Base-by-base conservation (phyloP, 1,284 basidiomycete species). In the Sanguinoderma infundibulare region DNA sequence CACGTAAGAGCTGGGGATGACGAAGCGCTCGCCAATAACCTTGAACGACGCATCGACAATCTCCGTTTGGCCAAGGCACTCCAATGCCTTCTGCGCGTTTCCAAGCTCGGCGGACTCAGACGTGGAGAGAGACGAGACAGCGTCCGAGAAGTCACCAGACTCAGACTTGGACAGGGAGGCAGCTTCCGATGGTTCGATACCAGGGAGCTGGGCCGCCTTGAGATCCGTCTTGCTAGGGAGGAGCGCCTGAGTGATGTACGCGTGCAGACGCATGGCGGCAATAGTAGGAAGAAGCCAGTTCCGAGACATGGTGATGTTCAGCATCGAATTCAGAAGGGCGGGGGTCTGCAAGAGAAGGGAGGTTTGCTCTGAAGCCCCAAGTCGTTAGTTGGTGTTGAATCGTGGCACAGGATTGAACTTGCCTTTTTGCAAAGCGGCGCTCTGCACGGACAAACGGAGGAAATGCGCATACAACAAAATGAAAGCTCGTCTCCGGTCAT, bases 271-370 rank as follows among this genome's bases (percentile, higher is more conserved):
- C 85, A 97, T 92, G 64, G 91, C 82, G 32, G 86, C 80, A 34
- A 95, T 79, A 0, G 94, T 90, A 1, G 95, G 90, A 12, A 85
- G 74, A n/a, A 98, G 86, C 96, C 96, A 99, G 74, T 89, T 96
- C 71, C 96, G 94, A 0, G 96, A 86, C 24, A 93, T 83, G 0
- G 91, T 83, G 69, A 98, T 94, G 68, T 89, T 92, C 61, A 96
- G 82, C 51, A 98, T 81, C 0, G 94, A 93, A 57, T 86, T 91
- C 35, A 98, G 83, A 4, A 98, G 78, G n/a, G 82, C 73, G 3
- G 92, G 92, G 0, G 86, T 83, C 67, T 88, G 86, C 1, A 93
- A 80, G 17, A 96, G 81, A 39, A 96, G 71, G 57, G 82, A 71
- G 17, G 80, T 78, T 83, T 92, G 92, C 61, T 90, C 92, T 92